phyloP scores from a whole-genome alignment of 306 rosid species.

The Herpetospermum pedunculosum region DNA sequence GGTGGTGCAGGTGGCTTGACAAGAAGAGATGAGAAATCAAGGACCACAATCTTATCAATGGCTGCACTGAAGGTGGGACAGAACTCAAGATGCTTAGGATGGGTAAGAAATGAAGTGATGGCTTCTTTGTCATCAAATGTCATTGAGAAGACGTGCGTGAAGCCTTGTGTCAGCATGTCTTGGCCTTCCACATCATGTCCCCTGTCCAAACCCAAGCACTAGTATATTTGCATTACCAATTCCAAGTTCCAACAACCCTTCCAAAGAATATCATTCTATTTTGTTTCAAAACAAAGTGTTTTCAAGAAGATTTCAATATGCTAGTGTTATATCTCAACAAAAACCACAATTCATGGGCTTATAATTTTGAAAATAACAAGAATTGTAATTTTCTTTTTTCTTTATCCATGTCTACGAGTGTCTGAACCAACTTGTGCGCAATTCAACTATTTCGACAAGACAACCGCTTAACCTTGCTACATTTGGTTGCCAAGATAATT shows the following conservation, averaged over 20 bases:
- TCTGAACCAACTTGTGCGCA: too few relatives aligned
- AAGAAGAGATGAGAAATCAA: slow-evolving; percentile 64
- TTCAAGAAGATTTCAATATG: background rate
- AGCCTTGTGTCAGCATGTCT: slow-evolving; percentile 73
- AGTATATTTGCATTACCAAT: background rate
- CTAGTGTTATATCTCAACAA: too few relatives aligned
- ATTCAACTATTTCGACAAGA: too few relatives aligned
- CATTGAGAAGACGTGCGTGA: slow-evolving; percentile 75
- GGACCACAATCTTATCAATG: slow-evolving; percentile 71
- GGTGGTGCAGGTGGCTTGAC: slow-evolving; percentile 34
- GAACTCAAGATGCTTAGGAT: slow-evolving; percentile 69
- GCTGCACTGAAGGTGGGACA: slow-evolving; percentile 65
- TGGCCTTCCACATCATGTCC: slow-evolving; percentile 71
- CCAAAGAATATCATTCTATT: background rate
- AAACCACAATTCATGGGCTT: too few relatives aligned
- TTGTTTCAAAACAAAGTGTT: background rate
- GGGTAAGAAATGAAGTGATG: slow-evolving; percentile 45
- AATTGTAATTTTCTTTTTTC: too few relatives aligned
- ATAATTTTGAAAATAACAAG: too few relatives aligned
- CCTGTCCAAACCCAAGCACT: slow-evolving; percentile 25
- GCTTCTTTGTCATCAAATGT: slow-evolving; percentile 77
- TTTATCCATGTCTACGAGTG: too few relatives aligned
- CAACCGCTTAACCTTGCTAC: too few relatives aligned
- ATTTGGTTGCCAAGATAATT: too few relatives aligned
- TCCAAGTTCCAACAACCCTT: background rate